Evolutionary conservation across 2,329 filamentous ascomycete genomes (phyloP), one percentile per base, ranked within the genome.

Genomic region (Hymenoscyphus occultus): DNA sequence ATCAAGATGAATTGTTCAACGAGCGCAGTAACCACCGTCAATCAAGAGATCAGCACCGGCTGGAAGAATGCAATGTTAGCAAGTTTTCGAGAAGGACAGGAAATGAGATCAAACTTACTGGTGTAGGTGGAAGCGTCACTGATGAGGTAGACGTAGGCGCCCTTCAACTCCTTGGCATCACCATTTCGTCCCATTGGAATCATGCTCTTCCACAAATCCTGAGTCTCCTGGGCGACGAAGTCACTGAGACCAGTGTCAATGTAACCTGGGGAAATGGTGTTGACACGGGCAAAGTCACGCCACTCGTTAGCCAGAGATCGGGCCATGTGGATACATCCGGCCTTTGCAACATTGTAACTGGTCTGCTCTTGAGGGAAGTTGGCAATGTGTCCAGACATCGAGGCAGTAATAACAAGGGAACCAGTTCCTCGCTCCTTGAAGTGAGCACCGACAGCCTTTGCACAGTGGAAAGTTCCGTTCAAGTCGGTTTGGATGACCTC

Each of bases 251-350:
- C 86, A 86, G 51, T 87, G 77, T 87, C 86, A 71, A 89, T 88
- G 78, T 88, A 89, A 61, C 86, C 86, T 12, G 86, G 86, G 4
- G 85, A 88, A 76, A 89, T 85, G 76, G 80, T 83, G 80, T 89
- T 89, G 74, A 87, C 86, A 71, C 86, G 83, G 60, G 86, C 86
- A 76, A 88, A 89, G 76, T 87, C 85, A 67, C 84, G 80, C 86
- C 86, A 89, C 77, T 89, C 86, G 58, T 61, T 61, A 12, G 64
- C 64, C 2, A 66, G 59, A 12, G 64, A 66, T 22, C 42, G 39
- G n/a, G 60, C 64, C 56, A 63, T 60, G 45, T 65, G 64, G 35
- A 65, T 65, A 39, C 84, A 86, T 67, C 85, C 86, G 42, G 86
- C 86, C 81, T 90, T 90, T 69, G 86, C 84, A 57, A 84, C 83